Base-by-base conservation (phyloP, 768 basidiomycete species). In the Podaxis sp. region DNA sequence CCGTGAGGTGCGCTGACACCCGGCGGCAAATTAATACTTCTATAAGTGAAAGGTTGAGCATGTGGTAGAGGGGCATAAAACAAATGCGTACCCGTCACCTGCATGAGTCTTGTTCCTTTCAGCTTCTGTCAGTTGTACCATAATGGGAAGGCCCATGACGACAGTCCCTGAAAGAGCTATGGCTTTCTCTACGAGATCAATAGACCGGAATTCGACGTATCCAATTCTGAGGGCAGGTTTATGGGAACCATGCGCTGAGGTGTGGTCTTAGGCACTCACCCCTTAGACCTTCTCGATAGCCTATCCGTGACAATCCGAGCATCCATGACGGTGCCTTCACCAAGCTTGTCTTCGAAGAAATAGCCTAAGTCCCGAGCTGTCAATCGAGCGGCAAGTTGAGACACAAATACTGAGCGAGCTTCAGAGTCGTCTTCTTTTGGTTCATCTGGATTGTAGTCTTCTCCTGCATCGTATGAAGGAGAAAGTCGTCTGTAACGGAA, bases 331-430 rank as follows among this genome's bases (percentile, higher is more conserved):
- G 91, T 86, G 38, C 89, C 89, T 77, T 94, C 91, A 21, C 95
- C 96, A 48, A 98, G 81, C 72, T 95, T 93, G 71, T 96, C 91
- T 79, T 98, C 96, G 71, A 99, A 98, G 80, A 99, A 99, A 77
- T 95, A 92, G 65, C 95, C 95, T 76, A 99, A 80, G 79, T 99
- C 97, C 72, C 94, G 87, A 68, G 95, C 94, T 61, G 95, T 98
- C 72, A 98, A 86, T 70, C 94, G 89, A 63, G 95, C 94, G 68
- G 97, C 93, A 72, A 99, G 88, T 77, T 98, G 97, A 68, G 95
- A 96, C 71, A 97, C 94, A 77, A 98, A 98, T 66, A 98, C 93
- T 68, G 97, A 98, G 74, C 97, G 90, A 70, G 93, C 90, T 86
- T 98, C 97, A 59, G 93, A 95, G 71, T 98, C 96, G 71, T 98